Evolutionary conservation across 2,329 filamentous ascomycete genomes (phyloP).

Genomic region (Ophidiomyces ophidiicola): DNA sequence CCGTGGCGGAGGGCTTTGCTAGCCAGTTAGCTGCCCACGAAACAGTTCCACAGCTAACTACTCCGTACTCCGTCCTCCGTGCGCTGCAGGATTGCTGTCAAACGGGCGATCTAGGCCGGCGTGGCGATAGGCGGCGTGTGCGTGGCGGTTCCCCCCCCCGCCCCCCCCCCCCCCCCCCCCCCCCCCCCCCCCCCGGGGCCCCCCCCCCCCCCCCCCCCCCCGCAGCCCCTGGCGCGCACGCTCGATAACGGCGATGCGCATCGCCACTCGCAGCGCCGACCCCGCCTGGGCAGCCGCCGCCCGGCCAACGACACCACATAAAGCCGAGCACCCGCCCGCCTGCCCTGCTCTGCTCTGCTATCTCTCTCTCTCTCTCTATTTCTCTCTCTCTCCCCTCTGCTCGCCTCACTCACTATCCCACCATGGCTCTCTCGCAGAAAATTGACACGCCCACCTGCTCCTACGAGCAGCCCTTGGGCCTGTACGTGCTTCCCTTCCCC

Average conservation of each 20-base stretch:
- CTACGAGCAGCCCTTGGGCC: slow-evolving; percentile 33
- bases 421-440: slow-evolving; percentile 30
- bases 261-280: background rate
- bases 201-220: background rate
- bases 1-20: too few relatives aligned
- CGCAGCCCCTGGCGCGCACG: too few relatives aligned
- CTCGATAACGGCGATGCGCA: background rate
- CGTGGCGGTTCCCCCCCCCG: too few relatives aligned
- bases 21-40: too few relatives aligned
- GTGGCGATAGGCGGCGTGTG: too few relatives aligned
- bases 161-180: background rate
- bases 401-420: slow-evolving; percentile 10
- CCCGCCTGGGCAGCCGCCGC: background rate
- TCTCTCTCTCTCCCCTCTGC: background rate
- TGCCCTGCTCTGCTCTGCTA: slow-evolving; percentile 13
- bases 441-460: slow-evolving; percentile 31
- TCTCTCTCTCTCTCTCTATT: slow-evolving; percentile 1
- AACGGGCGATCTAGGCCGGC: too few relatives aligned
- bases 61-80: too few relatives aligned
- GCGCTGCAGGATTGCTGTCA: too few relatives aligned
- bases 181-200: background rate
- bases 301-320: too few relatives aligned
- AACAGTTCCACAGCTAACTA: too few relatives aligned
- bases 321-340: background rate
- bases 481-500: slow-evolving; percentile 20